Evolutionary conservation across 1,284 basidiomycete species (phyloP).

Genomic region (Thecaphora thlaspeos): DNA sequence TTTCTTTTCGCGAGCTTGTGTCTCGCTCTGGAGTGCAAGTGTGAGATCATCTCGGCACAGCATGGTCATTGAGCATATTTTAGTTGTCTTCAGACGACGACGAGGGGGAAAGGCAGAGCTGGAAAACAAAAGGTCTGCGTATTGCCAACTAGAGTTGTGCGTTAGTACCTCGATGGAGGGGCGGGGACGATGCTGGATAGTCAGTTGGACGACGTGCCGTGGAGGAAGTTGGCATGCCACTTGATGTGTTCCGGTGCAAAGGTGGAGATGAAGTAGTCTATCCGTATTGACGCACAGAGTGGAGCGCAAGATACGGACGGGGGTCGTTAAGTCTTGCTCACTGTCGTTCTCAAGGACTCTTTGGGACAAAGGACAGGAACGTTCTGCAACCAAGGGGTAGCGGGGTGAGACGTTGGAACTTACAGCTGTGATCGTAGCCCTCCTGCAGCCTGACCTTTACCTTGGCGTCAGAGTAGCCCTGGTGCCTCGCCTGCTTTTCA

Average conservation of each 20-base stretch:
- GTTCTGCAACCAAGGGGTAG: too few species aligned
- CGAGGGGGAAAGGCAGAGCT: too few species aligned
- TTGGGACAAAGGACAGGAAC: too few species aligned
- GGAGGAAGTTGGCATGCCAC: slow-evolving; percentile 53
- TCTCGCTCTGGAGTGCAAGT: too few species aligned
- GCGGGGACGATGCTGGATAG: neutral
- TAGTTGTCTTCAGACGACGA: too few species aligned
- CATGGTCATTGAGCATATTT: too few species aligned
- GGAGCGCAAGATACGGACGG: neutral
- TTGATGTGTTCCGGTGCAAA: slow-evolving; percentile 62
- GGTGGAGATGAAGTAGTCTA: slow-evolving; percentile 65
- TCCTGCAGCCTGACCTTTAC: slow-evolving; percentile 82
- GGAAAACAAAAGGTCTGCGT: too few species aligned
- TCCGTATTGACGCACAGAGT: neutral
- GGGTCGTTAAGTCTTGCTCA: neutral
- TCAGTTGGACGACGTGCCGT: slow-evolving; percentile 3
- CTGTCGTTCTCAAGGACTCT: too few species aligned
- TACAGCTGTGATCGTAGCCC: slow-evolving; percentile 77
- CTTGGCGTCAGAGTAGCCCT: slow-evolving; percentile 72
- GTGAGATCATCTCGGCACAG: too few species aligned
- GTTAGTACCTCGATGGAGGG: too few species aligned
- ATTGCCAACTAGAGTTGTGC: too few species aligned
- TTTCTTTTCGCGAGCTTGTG: too few species aligned
- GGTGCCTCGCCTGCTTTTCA: slow-evolving; percentile 70
- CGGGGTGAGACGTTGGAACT: slow-evolving; percentile 71